phyloP scores from a whole-genome alignment of 2,329 filamentous ascomycete species.

The Tympanopsis confertula region DNA sequence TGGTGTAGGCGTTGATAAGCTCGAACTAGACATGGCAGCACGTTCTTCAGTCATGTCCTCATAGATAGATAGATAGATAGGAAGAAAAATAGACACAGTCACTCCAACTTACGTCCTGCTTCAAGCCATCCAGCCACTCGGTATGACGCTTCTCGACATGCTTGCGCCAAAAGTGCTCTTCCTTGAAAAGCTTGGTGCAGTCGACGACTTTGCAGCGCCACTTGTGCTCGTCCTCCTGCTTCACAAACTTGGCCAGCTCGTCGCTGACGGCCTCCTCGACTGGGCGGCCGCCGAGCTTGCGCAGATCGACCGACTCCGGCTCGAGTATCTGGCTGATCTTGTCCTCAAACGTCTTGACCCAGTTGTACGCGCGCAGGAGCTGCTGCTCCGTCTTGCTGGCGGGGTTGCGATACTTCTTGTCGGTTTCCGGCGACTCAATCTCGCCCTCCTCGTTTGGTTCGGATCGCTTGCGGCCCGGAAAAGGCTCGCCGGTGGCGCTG shows the following conservation, averaged over 20 bases:
- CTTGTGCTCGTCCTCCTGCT: slow-evolving; percentile 95
- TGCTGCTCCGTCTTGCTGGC: slow-evolving; percentile 78
- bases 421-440: slow-evolving; percentile 48
- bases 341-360: slow-evolving; percentile 97
- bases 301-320: slow-evolving; percentile 74
- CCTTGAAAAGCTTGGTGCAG: slow-evolving; percentile 94
- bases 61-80: slow-evolving; percentile 1
- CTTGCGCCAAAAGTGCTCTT: slow-evolving; percentile 93
- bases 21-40: slow-evolving; percentile 53
- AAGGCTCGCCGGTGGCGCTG: slow-evolving; percentile 70
- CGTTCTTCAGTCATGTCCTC: slow-evolving; percentile 5
- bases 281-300: slow-evolving; percentile 80
- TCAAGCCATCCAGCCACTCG: slow-evolving; percentile 74
- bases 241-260: slow-evolving; percentile 76
- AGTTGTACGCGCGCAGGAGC: slow-evolving; percentile 88
- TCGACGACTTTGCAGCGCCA: slow-evolving; percentile 94
- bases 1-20: slow-evolving; percentile 85
- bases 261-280: slow-evolving; percentile 78
- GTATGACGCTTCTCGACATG: slow-evolving; percentile 91
- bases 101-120: slow-evolving; percentile 61
- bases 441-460: slow-evolving; percentile 51
- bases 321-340: slow-evolving; percentile 89
- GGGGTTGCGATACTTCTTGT: slow-evolving; percentile 62
- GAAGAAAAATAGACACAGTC: not conserved
- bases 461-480: slow-evolving; percentile 70